These are phyloP conservation scores for Aspergillus coremiiformis DNA, from an alignment of 495 filamentous ascomycete genomes.

Conservation along the genomic window DNA sequence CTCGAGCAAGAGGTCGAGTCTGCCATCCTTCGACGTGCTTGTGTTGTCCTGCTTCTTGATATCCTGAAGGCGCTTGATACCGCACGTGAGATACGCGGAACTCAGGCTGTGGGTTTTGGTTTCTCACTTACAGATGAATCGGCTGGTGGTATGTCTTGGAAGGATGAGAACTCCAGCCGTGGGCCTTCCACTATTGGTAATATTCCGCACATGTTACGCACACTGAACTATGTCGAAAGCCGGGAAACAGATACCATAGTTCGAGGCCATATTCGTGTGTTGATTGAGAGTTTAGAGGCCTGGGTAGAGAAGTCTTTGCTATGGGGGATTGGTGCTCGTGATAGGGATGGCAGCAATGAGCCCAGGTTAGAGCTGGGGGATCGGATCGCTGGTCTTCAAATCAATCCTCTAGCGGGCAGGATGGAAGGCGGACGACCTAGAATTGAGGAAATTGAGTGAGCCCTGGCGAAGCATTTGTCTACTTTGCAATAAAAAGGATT, in stretches of 20 bases:
- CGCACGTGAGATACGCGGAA: constrained; percentile 38
- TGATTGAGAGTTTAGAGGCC: constrained; percentile 64
- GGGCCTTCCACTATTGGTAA: constrained; percentile 36
- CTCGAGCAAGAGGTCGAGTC: constrained; percentile 56
- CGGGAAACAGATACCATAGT: constrained; percentile 70
- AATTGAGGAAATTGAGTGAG: constrained; percentile 50
- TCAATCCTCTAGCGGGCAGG: constrained; percentile 31
- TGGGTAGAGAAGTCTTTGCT: constrained; percentile 56
- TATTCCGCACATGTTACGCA: constrained; percentile 53
- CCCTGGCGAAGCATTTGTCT: background rate
- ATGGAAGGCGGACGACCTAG: constrained; percentile 22
- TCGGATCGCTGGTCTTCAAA: constrained; percentile 32
- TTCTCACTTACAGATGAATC: constrained; percentile 42
- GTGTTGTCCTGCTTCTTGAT: constrained; percentile 59
- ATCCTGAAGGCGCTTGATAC: constrained; percentile 59
- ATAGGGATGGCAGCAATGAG: constrained; percentile 14
- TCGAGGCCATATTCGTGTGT: constrained; percentile 59
- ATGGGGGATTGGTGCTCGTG: constrained; percentile 31
- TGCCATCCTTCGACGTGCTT: constrained; percentile 67
- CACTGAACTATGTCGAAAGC: constrained; percentile 56
- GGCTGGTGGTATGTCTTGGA: background rate
- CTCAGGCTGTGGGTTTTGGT: constrained; percentile 49
- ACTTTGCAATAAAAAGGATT: background rate
- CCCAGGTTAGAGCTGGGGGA: constrained; percentile 28
- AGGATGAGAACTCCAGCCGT: background rate